Evolutionary conservation across 495 filamentous ascomycete species (phyloP).

Genomic region (Parathielavia hyrcaniae): DNA sequence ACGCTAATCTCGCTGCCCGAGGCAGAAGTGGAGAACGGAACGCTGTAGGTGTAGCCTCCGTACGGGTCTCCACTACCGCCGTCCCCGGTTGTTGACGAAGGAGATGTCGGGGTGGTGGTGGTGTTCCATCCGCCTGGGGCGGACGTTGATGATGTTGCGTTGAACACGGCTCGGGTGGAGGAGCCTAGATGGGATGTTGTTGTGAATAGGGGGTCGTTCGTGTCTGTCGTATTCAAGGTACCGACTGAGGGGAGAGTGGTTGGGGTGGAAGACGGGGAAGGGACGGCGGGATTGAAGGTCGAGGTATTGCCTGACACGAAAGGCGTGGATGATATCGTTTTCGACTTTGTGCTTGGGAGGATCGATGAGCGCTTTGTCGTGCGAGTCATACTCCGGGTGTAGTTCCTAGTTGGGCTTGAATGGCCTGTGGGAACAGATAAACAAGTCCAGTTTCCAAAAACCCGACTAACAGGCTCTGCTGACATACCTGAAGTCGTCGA

Average conservation of each 20-base stretch:
- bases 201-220: constrained; percentile 11
- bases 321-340: neutral
- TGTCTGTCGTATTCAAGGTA: constrained; percentile 7
- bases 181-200: neutral
- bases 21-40: neutral
- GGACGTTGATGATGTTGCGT: neutral
- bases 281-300: neutral
- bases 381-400: too few relatives aligned
- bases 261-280: neutral
- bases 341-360: neutral
- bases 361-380: too few relatives aligned
- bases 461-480: too few relatives aligned
- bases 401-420: too few relatives aligned
- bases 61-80: neutral
- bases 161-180: neutral
- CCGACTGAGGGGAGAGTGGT: neutral
- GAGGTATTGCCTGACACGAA: neutral
- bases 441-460: neutral
- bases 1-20: neutral
- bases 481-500: neutral
- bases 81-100: neutral
- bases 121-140: neutral
- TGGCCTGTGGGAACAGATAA: neutral
- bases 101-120: neutral
- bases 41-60: constrained; percentile 10